Conservation (phyloP, 2,329 filamentous ascomycete species). For the Fusarium sororula region DNA sequence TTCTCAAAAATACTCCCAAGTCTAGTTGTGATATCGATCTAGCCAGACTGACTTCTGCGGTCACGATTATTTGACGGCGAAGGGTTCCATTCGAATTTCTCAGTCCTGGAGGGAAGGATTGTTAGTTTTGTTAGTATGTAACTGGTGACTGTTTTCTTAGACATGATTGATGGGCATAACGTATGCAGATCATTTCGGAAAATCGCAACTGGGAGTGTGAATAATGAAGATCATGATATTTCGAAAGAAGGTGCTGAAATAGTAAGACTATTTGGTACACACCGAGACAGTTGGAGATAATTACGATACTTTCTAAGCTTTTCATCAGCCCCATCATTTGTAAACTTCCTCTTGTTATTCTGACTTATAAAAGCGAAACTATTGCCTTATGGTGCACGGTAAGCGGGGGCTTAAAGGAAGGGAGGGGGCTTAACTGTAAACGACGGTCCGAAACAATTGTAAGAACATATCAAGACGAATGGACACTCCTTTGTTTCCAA, state of each 20-base stretch:
- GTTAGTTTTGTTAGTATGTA: neutral
- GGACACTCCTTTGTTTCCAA: neutral
- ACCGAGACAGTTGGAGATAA: neutral
- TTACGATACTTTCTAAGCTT: neutral
- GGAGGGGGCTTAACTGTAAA: conserved; percentile 11
- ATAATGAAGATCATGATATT: conserved; percentile 28
- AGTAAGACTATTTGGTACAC: conserved; percentile 25
- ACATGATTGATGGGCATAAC: conserved; percentile 7
- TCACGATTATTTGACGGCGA: neutral
- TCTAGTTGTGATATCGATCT: neutral
- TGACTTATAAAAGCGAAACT: conserved; percentile 1
- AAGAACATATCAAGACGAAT: neutral
- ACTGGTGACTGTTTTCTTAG: neutral
- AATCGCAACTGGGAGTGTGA: conserved; percentile 16
- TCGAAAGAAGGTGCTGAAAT: conserved; percentile 10
- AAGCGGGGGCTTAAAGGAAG: conserved; percentile 12
- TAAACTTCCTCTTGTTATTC: neutral
- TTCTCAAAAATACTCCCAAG: neutral
- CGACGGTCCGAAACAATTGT: conserved; percentile 4
- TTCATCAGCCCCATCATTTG: neutral
- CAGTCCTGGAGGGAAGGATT: neutral
- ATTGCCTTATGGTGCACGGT: conserved; percentile 10
- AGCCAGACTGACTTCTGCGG: neutral
- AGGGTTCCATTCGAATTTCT: neutral
- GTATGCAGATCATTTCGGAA: conserved; percentile 13